phyloP scores from a whole-genome alignment of 352 stramenopile genomes.

The Phytophthora pistaciae region DNA sequence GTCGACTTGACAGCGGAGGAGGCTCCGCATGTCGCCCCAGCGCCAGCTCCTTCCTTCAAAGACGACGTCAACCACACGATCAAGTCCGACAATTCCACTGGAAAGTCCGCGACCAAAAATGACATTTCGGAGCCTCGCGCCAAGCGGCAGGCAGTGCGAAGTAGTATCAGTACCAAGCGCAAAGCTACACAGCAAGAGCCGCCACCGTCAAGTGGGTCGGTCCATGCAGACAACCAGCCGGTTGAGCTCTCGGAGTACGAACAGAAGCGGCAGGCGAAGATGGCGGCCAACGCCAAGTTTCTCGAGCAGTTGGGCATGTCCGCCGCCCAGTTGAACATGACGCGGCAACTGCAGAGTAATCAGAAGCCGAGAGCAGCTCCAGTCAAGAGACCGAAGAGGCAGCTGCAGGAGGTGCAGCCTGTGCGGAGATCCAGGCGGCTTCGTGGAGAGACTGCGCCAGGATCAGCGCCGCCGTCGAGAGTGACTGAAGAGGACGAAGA shows the following conservation, averaged over 20 bases:
- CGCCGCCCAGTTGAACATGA: constrained; percentile 31
- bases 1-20: not conserved
- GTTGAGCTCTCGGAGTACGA: constrained; percentile 54
- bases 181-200: not conserved
- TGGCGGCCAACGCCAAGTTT: constrained; percentile 58
- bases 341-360: constrained; percentile 15
- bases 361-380: not conserved
- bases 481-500: constrained; percentile 3
- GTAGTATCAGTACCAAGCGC: not conserved
- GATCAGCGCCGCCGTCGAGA: not conserved
- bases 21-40: not conserved
- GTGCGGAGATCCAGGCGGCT: constrained; percentile 48
- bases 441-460: constrained; percentile 29
- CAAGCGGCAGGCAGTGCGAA: constrained; percentile 10
- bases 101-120: not conserved
- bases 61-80: not conserved
- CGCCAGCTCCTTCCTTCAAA: constrained; percentile 1
- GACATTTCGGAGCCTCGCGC: not conserved
- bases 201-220: not conserved
- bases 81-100: not conserved
- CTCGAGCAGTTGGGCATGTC: constrained; percentile 53
- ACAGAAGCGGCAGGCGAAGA: constrained; percentile 43
- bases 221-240: not conserved
- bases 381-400: constrained; percentile 12
- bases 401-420: constrained; percentile 11